Evolutionary conservation across 2,329 filamentous ascomycete genomes (phyloP), one percentile per base, ranked within the genome.

Genomic region (Hypomyces perniciosus): DNA sequence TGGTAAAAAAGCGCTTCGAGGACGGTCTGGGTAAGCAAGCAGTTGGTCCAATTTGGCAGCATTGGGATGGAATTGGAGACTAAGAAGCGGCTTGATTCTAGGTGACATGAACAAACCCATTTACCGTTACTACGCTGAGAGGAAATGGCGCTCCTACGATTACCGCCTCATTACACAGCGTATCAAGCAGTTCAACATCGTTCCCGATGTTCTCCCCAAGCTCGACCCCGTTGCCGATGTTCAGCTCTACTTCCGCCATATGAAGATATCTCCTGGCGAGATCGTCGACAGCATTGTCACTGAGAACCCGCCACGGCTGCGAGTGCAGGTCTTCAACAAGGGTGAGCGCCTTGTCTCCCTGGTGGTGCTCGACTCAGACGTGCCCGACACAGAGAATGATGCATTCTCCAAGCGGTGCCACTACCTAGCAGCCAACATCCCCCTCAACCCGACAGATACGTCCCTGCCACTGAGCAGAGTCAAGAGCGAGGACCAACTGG

Each of bases 91-190:
- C 57, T 48, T 8, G 3, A 13, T 4, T 30, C 5, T 58, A 96
- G 91, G 87, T 57, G 90, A 97, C 69, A 92, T 97, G 90, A 85
- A 82, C 74, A 95, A 95, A 69, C 92, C 92, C 56, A 91, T 99
- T 65, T 99, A 99, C 75, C 88, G 92, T 57, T 81, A 88, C 69
- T 85, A 97, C 46, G 89, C 92, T 54, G 81, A 96, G 64, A 75
- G 79, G 61, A 90, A 95, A 74, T 99, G 93, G 93, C 84, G 85
- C 60, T 77, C 83, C 57, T 90, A 93, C 73, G 85, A 90, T 65
- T 83, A 86, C 61, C 82, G 83, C 60, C 73, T 97, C 56, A 80
- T 95, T 56, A 76, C 84, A 56, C 93, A 99, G 75, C 86, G 93
- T 65, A 86, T 97, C 63, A 75, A 80, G 44, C 90, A 96, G 67